A percentile compares a stretch with the other conserved stretches of the same genome.
Conservation (phyloP, 106 monocot genomes). For the Dioscorea alata region DNA sequence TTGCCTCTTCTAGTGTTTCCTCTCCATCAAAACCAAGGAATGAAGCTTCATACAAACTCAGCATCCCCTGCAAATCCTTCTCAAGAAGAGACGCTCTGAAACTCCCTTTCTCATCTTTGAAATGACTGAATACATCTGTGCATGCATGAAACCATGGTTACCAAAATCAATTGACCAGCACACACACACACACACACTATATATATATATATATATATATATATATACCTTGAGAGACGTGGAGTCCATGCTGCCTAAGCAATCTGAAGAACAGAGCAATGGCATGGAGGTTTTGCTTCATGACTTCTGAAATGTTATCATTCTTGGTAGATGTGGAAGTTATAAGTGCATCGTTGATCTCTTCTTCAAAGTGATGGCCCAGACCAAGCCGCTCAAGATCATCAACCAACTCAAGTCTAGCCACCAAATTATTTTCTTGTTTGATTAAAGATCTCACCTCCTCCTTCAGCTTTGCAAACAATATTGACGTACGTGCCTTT, state of each 20-base stretch:
- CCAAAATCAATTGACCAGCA: background rate
- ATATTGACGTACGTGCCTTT: background rate
- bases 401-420: conserved; percentile 14
- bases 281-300: conserved; percentile 8
- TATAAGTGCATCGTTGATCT: conserved; percentile 1
- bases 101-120: conserved; percentile 13
- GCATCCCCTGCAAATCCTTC: conserved; percentile 18
- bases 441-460: conserved; percentile 1
- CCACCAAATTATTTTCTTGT: background rate
- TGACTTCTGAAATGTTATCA: background rate
- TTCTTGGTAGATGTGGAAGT: background rate
- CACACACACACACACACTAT: too few relatives aligned
- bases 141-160: background rate
- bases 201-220: background rate
- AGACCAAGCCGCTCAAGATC: conserved; percentile 9
- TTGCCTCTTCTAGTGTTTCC: conserved; percentile 20
- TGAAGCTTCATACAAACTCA: conserved; percentile 46
- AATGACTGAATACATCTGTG: conserved; percentile 14
- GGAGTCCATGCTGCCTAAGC: conserved; percentile 6
- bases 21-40: conserved; percentile 25
- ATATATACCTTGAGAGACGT: conserved; percentile 7
- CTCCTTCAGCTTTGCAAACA: conserved; percentile 5
- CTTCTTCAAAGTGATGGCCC: conserved; percentile 12
- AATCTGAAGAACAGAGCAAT: conserved; percentile 7
- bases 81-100: conserved; percentile 11